A percentile compares a stretch with the other conserved stretches of the same genome.
Evolutionary conservation across 139 green algal species (phyloP).

Genomic region (Monoraphidium neglectum): DNA sequence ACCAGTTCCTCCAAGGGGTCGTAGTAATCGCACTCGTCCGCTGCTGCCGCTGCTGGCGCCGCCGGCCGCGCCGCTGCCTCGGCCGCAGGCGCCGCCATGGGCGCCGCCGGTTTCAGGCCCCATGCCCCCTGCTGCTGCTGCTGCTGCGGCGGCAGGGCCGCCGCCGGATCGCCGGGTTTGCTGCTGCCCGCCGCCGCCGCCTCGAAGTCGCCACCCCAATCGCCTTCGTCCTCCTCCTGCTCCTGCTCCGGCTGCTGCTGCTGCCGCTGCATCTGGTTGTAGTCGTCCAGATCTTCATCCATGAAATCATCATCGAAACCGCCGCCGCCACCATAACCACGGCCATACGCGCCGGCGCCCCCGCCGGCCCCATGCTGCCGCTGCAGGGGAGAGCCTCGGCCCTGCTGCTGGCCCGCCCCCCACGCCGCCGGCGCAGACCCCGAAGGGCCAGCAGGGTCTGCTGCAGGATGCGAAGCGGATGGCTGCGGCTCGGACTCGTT

Average conservation of each 20-base stretch:
- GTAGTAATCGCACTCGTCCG: too few relatives aligned
- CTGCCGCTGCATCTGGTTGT: neutral
- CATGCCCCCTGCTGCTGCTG: neutral
- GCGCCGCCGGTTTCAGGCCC: too few relatives aligned
- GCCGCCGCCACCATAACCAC: too few relatives aligned
- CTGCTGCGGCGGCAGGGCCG: neutral
- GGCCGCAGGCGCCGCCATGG: too few relatives aligned
- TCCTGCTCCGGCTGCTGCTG: neutral
- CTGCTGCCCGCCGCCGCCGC: neutral
- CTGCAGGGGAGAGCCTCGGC: too few relatives aligned
- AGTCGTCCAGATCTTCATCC: constrained; percentile 1
- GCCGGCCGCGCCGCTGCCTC: too few relatives aligned
- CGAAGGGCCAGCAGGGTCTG: neutral
- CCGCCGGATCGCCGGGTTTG: neutral
- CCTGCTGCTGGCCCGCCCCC: neutral
- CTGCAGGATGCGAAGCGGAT: neutral
- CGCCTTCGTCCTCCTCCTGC: neutral
- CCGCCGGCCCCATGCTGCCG: neutral
- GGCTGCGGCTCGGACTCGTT: neutral
- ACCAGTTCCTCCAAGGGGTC: too few relatives aligned
- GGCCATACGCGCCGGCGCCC: neutral
- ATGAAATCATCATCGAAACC: constrained; percentile 15
- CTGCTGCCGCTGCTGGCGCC: too few relatives aligned
- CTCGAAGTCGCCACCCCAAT: neutral
- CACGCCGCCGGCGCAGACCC: neutral